phyloP scores from a whole-genome alignment of 306 rosid species.

The Dalbergia oliveri region DNA sequence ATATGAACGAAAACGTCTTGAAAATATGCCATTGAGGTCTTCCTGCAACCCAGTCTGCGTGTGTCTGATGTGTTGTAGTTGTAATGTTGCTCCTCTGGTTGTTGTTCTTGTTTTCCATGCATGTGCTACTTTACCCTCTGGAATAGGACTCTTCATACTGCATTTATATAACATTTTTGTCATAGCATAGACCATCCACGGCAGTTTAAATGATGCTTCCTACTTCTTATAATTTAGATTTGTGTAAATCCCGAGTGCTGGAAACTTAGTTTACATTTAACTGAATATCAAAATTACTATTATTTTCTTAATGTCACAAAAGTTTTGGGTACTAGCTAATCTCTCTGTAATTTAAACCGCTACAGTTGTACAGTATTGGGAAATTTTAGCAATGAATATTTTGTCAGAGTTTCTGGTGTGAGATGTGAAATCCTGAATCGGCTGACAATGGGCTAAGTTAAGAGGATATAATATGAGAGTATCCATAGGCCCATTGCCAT shows the following conservation, averaged over 20 bases:
- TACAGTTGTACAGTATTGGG: neutral
- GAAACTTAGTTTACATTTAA: conserved; percentile 11
- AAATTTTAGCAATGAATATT: conserved; percentile 6
- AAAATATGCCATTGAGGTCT: conserved; percentile 86
- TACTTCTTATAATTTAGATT: conserved; percentile 23
- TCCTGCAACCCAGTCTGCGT: neutral
- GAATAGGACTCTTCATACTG: conserved; percentile 8
- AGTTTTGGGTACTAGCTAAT: neutral
- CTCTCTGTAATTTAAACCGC: conserved; percentile 21
- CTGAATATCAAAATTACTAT: conserved; percentile 2
- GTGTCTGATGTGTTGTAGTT: neutral
- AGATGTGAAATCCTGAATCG: too few relatives aligned
- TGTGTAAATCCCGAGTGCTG: conserved; percentile 5
- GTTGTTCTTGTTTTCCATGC: neutral
- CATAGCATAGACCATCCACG: neutral
- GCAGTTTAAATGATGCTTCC: conserved; percentile 30
- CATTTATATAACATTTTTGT: neutral
- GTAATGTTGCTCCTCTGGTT: conserved; percentile 5
- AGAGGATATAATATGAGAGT: too few relatives aligned
- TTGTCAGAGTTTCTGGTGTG: neutral
- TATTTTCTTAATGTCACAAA: neutral
- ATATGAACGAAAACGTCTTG: conserved; percentile 78
- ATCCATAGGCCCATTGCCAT: too few relatives aligned
- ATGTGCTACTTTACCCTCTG: neutral
- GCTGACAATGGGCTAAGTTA: too few relatives aligned